Evolutionary conservation across 1,284 basidiomycete species (phyloP), one percentile per base, ranked within the genome.

Genomic region (Mycena citricolor): DNA sequence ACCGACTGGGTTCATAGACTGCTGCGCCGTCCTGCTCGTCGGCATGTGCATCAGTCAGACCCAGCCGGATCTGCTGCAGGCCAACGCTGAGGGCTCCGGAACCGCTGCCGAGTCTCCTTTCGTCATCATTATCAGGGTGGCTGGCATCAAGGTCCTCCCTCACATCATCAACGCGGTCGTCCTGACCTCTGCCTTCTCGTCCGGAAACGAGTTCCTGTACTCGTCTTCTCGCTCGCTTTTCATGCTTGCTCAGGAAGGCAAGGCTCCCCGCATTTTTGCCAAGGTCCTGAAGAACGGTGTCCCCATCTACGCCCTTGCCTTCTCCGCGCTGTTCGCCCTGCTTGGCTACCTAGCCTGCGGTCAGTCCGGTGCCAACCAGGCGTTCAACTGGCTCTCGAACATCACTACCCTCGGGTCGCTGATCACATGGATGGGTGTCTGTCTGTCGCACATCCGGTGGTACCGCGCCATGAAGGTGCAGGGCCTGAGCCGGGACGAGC

Each of bases 391-490:
- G 69, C 58, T 73, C 29, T 65, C 69, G 54, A 72, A 73, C 50
- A 61, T 65, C 71, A 55, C 67, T 17, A 56, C 54, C 17, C 49
- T 56, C 26, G 54, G 52, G 12, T 49, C 47, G n/a, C 33, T 56
- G 47, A 29, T 56, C 16, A 76, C 76, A 32, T 84, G 81, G 81
- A 69, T 73, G 54, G 76, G 72, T 46, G 80, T 84, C 54, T 64
- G 69, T n/a, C 57, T 80, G 39, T 74, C 74, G 4, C 80, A 80
- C 65, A 70, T 79, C 43, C 74, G 76, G 11, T 84, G 83, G 69
- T 64, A 77, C 59, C 60, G 63, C 14, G 83, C 76, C 29, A 61
- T 78, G 54, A 69, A 72, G 54, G 71, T 64, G 3, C 81, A 84
- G 54, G 78, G 77, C 8, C 64, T 78, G 44, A 64, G 71, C 48